Conservation (phyloP, 768 basidiomycete species). For the Boletus rubescentipes region DNA sequence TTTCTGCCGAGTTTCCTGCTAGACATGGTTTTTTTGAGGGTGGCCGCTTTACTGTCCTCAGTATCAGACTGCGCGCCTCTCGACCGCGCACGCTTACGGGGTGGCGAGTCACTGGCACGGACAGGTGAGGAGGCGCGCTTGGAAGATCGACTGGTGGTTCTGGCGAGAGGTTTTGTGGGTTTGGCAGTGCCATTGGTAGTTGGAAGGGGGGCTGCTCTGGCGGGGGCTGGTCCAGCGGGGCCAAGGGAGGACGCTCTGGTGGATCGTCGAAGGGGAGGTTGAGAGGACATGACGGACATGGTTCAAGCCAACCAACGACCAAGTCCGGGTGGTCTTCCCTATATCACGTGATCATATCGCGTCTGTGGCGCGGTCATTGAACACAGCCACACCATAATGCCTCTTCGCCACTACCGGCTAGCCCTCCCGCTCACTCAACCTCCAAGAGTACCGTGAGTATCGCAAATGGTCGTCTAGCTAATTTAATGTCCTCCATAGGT, state of each 20-base stretch:
- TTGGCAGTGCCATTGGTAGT: conserved; percentile 26
- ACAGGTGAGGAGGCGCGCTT: conserved; percentile 54
- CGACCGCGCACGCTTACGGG: conserved; percentile 47
- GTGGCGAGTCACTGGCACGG: conserved; percentile 37
- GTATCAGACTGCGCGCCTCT: conserved; percentile 39
- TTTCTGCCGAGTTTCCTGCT: conserved; percentile 30
- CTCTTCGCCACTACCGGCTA: conserved; percentile 9
- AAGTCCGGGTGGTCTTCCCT: neutral
- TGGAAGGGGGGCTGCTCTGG: conserved; percentile 33
- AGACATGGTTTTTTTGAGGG: conserved; percentile 28
- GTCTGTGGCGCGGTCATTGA: conserved; percentile 20
- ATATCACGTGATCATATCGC: conserved; percentile 25
- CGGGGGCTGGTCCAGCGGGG: conserved; percentile 27
- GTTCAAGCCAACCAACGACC: neutral
- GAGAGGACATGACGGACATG: conserved; percentile 26
- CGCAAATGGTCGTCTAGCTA: neutral
- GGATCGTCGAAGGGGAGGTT: conserved; percentile 48
- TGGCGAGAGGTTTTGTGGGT: conserved; percentile 36
- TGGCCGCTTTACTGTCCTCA: conserved; percentile 37
- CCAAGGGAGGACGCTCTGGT: conserved; percentile 51
- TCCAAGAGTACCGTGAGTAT: conserved; percentile 9
- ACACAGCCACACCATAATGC: conserved; percentile 23
- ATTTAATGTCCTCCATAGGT: conserved; percentile 34
- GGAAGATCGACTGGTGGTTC: conserved; percentile 23
- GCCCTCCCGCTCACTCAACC: neutral